These are phyloP conservation scores for Fusarium nanum DNA, from an alignment of 2,329 filamentous ascomycete species.

Conservation along the genomic window DNA sequence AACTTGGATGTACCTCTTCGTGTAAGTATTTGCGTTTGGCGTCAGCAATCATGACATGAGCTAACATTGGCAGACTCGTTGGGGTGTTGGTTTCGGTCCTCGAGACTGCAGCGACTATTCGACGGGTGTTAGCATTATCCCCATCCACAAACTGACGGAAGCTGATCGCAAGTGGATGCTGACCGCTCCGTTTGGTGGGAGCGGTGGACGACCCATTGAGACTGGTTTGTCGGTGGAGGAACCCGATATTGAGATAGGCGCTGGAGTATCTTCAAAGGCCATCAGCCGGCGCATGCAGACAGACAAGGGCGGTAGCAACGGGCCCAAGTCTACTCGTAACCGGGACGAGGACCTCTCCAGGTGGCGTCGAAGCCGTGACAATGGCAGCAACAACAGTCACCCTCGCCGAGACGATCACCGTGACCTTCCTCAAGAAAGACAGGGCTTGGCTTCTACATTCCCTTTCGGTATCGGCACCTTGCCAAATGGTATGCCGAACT, in stretches of 20 bases:
- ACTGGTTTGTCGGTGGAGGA: conserved; percentile 92
- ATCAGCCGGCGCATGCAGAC: conserved; percentile 77
- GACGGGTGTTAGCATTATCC: conserved; percentile 91
- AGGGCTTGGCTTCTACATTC: conserved; percentile 47
- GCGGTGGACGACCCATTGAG: conserved; percentile 83
- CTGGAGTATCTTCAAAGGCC: conserved; percentile 94
- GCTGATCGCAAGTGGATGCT: conserved; percentile 98
- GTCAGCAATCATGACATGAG: conserved; percentile 33
- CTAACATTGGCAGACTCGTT: conserved; percentile 76
- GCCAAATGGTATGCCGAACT: conserved; percentile 58
- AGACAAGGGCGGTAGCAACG: conserved; percentile 72
- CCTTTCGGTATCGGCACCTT: conserved; percentile 56
- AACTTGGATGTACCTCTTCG: conserved; percentile 78
- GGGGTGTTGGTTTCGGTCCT: conserved; percentile 97
- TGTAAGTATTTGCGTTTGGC: conserved; percentile 60
- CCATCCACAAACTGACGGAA: conserved; percentile 91
- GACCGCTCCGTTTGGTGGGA: conserved; percentile 92
- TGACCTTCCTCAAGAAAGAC: conserved; percentile 41
- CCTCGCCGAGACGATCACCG: conserved; percentile 40
- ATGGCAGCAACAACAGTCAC: conserved; percentile 42
- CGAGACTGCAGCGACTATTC: conserved; percentile 97
- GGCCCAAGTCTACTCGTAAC: conserved; percentile 70
- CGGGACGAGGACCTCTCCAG: conserved; percentile 53
- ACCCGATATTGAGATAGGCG: conserved; percentile 98
- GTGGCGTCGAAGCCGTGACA: conserved; percentile 51